These are phyloP conservation scores for Linnemannia elongata DNA, from an alignment of 192 early-diverging fungal genomes.

Conservation along the genomic window DNA sequence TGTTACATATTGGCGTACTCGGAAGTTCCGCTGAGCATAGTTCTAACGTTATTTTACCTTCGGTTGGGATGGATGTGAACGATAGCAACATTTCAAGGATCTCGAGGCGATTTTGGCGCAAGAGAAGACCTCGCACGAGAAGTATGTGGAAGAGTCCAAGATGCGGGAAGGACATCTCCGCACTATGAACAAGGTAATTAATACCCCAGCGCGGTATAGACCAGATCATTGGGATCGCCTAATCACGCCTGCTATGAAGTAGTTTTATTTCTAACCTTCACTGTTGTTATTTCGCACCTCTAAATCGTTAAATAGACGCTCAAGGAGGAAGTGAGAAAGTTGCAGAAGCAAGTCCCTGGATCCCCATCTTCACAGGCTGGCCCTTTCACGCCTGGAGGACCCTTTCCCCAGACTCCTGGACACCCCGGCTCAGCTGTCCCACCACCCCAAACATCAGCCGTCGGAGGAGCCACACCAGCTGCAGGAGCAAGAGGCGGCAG, in stretches of 20 bases:
- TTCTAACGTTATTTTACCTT: not conserved
- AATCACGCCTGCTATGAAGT: not conserved
- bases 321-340: constrained; percentile 83
- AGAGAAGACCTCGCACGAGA: constrained; percentile 63
- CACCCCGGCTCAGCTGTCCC: constrained; percentile 12
- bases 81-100: constrained; percentile 61
- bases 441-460: not conserved
- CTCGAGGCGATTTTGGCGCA: constrained; percentile 57
- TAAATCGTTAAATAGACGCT: constrained; percentile 66
- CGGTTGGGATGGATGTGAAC: not conserved
- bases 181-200: constrained; percentile 81
- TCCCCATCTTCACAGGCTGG: constrained; percentile 27
- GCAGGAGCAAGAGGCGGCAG: constrained; percentile 10
- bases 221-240: not conserved
- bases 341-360: constrained; percentile 53
- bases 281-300: not conserved
- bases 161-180: constrained; percentile 77
- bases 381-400: constrained; percentile 25
- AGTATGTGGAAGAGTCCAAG: constrained; percentile 74
- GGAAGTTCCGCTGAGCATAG: not conserved
- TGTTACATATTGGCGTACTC: not conserved
- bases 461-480: not conserved
- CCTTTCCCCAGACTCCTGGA: constrained; percentile 32
- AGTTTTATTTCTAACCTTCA: not conserved
- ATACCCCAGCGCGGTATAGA: not conserved